Percentiles rank a stretch among this genome's conserved stretches.
These are phyloP conservation scores for Trametes sp. DNA, from an alignment of 1,284 basidiomycete species.

Conservation along the genomic window DNA sequence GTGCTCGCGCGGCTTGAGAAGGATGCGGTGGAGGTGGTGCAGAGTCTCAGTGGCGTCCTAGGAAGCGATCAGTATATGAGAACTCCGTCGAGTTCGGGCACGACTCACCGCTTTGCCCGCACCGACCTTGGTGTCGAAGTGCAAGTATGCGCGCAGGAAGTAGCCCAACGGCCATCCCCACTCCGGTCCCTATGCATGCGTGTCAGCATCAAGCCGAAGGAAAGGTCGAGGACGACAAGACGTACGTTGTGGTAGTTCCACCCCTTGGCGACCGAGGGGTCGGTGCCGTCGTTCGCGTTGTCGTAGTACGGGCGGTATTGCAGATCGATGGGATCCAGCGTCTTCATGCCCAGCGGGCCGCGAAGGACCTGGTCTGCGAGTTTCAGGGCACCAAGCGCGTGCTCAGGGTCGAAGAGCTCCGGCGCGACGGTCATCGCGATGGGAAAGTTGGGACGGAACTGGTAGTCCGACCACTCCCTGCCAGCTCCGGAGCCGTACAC, in stretches of 20 bases:
- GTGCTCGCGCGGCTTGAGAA: conserved; percentile 76
- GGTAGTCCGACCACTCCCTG: conserved; percentile 96
- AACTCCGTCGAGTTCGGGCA: neutral
- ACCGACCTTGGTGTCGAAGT: conserved; percentile 77
- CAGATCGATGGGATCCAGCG: conserved; percentile 83
- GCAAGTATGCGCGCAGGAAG: conserved; percentile 91
- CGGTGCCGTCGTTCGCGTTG: conserved; percentile 89
- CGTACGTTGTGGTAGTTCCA: conserved; percentile 86
- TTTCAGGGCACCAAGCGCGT: conserved; percentile 81
- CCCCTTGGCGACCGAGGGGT: conserved; percentile 86
- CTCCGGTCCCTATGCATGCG: conserved; percentile 70
- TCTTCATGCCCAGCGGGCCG: conserved; percentile 93
- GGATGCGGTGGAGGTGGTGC: conserved; percentile 78
- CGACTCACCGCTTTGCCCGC: conserved; percentile 69
- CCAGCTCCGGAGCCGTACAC: conserved; percentile 89
- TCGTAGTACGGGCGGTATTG: conserved; percentile 93
- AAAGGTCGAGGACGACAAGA: conserved; percentile 25
- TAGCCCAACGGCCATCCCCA: conserved; percentile 97
- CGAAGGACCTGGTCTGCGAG: conserved; percentile 81
- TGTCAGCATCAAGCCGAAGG: conserved; percentile 5
- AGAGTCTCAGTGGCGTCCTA: conserved; percentile 78
- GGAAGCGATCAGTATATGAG: neutral
- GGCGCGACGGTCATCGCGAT: conserved; percentile 98
- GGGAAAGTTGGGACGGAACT: conserved; percentile 91
- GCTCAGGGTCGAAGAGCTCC: conserved; percentile 87